phyloP scores from a whole-genome alignment of 768 basidiomycete species.

The Macrolepiota fuliginosa region DNA sequence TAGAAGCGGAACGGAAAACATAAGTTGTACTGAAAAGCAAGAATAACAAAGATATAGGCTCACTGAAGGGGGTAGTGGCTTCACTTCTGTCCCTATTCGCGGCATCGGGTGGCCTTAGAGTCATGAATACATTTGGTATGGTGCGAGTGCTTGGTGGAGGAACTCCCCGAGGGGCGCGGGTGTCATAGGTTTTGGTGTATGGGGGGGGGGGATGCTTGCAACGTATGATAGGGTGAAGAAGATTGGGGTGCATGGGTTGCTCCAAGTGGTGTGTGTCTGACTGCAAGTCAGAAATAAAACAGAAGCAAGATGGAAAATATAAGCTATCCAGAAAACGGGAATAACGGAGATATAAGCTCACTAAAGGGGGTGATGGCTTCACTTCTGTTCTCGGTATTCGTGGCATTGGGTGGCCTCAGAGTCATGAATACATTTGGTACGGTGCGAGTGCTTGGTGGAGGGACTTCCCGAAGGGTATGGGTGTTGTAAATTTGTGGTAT shows the following conservation, averaged over 20 bases:
- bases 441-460: too few relatives aligned
- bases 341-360: background rate
- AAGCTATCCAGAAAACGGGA: background rate
- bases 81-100: constrained; percentile 25
- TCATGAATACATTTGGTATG: constrained; percentile 54
- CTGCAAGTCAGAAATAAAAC: background rate
- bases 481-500: too few relatives aligned
- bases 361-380: background rate
- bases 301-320: background rate
- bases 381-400: too few relatives aligned
- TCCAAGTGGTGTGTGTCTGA: background rate
- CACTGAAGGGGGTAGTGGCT: too few relatives aligned
- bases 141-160: constrained; percentile 27
- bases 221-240: constrained; percentile 10
- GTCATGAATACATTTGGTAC: too few relatives aligned
- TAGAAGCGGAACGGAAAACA: too few relatives aligned
- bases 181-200: background rate
- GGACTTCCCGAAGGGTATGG: too few relatives aligned
- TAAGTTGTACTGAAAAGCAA: too few relatives aligned
- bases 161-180: constrained; percentile 18
- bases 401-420: too few relatives aligned
- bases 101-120: constrained; percentile 53
- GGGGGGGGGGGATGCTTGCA: constrained; percentile 10
- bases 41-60: too few relatives aligned
- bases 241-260: background rate